These are phyloP conservation scores for Neltuma alba DNA, from an alignment of 306 rosid genomes.

Conservation along the genomic window DNA sequence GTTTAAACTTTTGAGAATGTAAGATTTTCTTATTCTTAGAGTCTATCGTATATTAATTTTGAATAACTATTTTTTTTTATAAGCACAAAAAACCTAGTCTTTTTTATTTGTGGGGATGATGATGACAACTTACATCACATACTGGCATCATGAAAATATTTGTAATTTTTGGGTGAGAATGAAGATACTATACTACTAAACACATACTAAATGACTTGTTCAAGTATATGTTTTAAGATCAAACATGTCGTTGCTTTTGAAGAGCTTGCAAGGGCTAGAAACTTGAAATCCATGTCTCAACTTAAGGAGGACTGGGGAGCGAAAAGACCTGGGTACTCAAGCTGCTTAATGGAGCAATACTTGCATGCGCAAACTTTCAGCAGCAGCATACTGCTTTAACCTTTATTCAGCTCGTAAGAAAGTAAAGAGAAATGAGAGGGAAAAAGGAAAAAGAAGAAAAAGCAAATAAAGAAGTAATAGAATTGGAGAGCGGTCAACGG, in stretches of 20 bases:
- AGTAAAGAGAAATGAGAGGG: too few species aligned
- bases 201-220: neutral
- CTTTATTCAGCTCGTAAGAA: neutral
- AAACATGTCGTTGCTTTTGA: neutral
- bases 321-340: neutral
- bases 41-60: neutral
- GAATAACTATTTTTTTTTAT: neutral
- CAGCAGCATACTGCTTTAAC: neutral
- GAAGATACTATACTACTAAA: neutral
- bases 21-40: neutral
- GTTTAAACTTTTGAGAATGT: neutral
- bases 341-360: neutral
- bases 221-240: neutral
- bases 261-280: neutral
- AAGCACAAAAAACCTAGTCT: neutral
- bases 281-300: neutral
- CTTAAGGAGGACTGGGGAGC: neutral
- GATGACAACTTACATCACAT: neutral
- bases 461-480: neutral
- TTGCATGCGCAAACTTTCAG: neutral
- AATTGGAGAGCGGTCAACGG: neutral
- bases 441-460: neutral
- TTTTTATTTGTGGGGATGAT: neutral
- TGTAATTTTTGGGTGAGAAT: neutral
- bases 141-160: neutral